Percentiles rank a stretch among this genome's conserved stretches.
Evolutionary conservation across 176 grass and related monocot species (phyloP).

Genomic region (Oryza australiensis): DNA sequence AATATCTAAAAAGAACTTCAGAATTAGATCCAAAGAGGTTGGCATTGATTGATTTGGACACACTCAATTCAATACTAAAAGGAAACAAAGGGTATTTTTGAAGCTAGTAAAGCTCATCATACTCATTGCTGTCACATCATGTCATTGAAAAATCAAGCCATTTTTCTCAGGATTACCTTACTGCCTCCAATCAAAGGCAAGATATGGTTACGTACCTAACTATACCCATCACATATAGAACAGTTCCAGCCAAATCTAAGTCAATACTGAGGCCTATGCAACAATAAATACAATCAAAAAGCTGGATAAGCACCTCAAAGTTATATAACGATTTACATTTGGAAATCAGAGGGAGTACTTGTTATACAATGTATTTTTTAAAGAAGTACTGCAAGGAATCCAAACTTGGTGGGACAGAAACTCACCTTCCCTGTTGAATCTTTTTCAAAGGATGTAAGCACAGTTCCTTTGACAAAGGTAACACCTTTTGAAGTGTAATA

Average conservation of each 20-base stretch:
- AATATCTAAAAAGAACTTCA: not conserved
- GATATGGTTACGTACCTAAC: conserved; percentile 17
- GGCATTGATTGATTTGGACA: not conserved
- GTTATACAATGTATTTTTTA: not conserved
- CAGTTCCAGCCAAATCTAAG: conserved; percentile 2
- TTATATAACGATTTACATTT: not conserved
- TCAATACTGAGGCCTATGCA: not conserved
- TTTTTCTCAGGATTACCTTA: not conserved
- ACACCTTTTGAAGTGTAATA: conserved; percentile 78
- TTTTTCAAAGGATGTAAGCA: conserved; percentile 83
- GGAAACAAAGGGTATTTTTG: not conserved
- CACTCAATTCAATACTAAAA: not conserved
- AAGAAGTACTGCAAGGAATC: not conserved
- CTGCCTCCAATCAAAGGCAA: not conserved
- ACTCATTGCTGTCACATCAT: not conserved
- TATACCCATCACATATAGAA: not conserved
- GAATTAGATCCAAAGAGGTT: conserved; percentile 17
- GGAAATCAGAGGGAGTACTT: not conserved
- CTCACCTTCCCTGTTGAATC: conserved; percentile 65
- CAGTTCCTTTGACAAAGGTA: conserved; percentile 86
- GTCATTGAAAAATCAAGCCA: not conserved
- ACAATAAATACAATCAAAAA: not conserved
- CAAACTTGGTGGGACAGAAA: conserved; percentile 4
- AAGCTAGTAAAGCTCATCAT: not conserved
- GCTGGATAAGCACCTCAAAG: not conserved